These are phyloP conservation scores for Chaetomiaceae sp. DNA, from an alignment of 2,329 filamentous ascomycete genomes.

Conservation along the genomic window DNA sequence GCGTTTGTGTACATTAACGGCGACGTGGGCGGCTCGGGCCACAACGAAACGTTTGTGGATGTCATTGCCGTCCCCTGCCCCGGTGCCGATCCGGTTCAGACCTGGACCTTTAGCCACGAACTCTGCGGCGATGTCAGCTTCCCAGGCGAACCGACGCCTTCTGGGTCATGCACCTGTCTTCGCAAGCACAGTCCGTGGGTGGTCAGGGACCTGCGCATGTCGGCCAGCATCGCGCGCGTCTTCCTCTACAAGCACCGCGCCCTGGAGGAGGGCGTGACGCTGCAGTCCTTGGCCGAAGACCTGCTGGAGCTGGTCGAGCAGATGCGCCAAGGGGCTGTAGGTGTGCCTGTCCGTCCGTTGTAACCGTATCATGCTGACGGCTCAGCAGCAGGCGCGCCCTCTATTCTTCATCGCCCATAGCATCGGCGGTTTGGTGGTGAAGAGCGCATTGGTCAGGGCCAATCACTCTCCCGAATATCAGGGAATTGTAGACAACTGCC, in stretches of 20 bases:
- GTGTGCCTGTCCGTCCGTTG: not conserved
- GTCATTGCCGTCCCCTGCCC: constrained; percentile 52
- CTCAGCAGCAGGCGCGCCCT: constrained; percentile 40
- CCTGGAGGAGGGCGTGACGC: constrained; percentile 37
- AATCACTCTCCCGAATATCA: constrained; percentile 36
- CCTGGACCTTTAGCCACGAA: constrained; percentile 49
- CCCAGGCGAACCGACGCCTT: constrained; percentile 26
- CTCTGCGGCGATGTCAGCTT: constrained; percentile 44
- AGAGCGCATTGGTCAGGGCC: constrained; percentile 51
- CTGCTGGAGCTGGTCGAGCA: constrained; percentile 41
- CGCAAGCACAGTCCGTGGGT: constrained; percentile 39
- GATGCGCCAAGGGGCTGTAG: constrained; percentile 27
- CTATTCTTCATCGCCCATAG: constrained; percentile 59
- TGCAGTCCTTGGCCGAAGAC: constrained; percentile 43
- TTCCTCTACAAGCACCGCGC: constrained; percentile 49
- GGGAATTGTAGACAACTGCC: constrained; percentile 50
- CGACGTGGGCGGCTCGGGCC: constrained; percentile 39
- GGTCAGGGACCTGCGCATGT: constrained; percentile 47
- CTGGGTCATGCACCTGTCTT: constrained; percentile 12
- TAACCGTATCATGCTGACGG: constrained; percentile 5
- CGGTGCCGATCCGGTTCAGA: constrained; percentile 48
- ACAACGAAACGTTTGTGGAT: constrained; percentile 52
- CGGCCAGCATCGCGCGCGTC: constrained; percentile 45
- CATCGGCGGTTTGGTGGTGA: constrained; percentile 56
- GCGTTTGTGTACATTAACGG: constrained; percentile 42